Conservation (phyloP, 2,329 filamentous ascomycete species). For the Talaromyces amestolkiae region DNA sequence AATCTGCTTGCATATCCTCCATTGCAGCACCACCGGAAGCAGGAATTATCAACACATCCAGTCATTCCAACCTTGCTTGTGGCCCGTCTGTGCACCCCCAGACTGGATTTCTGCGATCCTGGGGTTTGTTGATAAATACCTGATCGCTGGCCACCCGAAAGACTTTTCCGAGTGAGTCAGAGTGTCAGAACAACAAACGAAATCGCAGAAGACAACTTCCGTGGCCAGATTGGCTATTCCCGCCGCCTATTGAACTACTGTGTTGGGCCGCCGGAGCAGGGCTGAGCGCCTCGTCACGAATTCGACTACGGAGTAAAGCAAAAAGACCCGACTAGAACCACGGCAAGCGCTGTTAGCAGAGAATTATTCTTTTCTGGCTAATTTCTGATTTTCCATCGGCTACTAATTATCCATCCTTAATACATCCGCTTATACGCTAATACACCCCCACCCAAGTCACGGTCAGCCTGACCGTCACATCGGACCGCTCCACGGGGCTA, state of each 20-base stretch:
- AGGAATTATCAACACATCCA: background rate
- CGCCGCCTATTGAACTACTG: background rate
- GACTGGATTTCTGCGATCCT: background rate
- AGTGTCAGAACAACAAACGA: background rate
- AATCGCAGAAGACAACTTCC: background rate
- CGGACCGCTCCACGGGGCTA: constrained; percentile 11
- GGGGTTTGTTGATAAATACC: background rate
- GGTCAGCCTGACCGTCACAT: constrained; percentile 17
- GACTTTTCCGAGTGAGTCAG: background rate
- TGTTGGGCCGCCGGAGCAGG: constrained; percentile 7
- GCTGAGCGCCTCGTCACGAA: constrained; percentile 2
- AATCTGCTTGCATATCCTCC: constrained; percentile 1
- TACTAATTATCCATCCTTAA: background rate
- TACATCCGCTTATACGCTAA: background rate
- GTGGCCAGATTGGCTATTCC: background rate
- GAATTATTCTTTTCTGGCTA: background rate
- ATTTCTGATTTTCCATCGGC: background rate
- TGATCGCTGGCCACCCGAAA: background rate
- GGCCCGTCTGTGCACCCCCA: constrained; percentile 2
- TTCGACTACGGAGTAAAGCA: background rate
- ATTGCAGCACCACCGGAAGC: background rate
- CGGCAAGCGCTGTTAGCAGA: constrained; percentile 11
- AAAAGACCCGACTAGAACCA: constrained; percentile 12
- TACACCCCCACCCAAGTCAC: constrained; percentile 1
- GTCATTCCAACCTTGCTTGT: constrained; percentile 11